Evolutionary conservation across 2,329 filamentous ascomycete species (phyloP), one percentile per base, ranked within the genome.

Genomic region (Penicillium paneum): DNA sequence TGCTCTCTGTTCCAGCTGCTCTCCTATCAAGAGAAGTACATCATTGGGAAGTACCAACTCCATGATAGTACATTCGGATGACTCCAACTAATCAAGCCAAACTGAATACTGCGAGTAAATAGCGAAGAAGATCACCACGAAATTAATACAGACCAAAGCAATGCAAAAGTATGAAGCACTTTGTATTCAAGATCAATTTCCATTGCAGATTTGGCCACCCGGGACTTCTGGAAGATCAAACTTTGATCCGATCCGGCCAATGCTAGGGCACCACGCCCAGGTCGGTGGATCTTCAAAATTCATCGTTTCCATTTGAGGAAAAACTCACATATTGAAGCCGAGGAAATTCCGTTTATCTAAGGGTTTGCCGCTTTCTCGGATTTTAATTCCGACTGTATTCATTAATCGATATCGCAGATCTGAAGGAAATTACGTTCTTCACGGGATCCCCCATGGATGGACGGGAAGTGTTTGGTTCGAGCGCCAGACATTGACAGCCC

Each of bases 1-100:
- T 40, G 39, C 19, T 19, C 61, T 62, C n/a, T 58, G 47, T 35
- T 69, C 58, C 24, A 69, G 40, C 3, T 59, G 61, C 35, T 70
- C 66, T 41, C 66, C 67, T 24, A 69, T 50, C 28, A 68, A 49
- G n/a, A 66, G 55, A 19, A 69, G 58, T 41, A 73, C 60, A 51
- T 71, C 68, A 57, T 67, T 66, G 21, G 70, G 56, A 24, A 66
- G 46, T 34, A 17, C 21, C 29, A 32, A 7, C 26, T 35, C 10
- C 52, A 54, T 54, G 8, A 21, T 36, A 28, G 39, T 15, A 26
- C 38, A 40, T 44, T 40, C 39, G 31, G 5, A 26, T 24, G 26
- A n/a, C 19, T 39, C n/a, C 19, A 34, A 29, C 35, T 17, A 40
- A n/a, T 32, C 5, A 19, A 26, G 19, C 4, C 19, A 10, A n/a